Base-by-base conservation (phyloP, 306 rosid genomes). In the Sechiopsis laciniata region DNA sequence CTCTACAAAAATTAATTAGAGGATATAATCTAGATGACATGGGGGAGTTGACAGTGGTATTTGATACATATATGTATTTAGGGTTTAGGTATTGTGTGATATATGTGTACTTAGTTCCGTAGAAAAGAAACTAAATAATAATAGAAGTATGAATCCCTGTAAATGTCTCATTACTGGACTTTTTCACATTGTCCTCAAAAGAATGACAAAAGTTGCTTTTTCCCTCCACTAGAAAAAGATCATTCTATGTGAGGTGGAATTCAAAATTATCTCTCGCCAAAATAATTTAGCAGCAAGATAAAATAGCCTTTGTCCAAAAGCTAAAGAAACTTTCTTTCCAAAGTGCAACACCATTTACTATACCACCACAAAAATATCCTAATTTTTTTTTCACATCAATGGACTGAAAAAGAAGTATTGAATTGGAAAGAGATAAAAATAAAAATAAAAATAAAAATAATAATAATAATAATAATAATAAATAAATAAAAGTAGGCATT, bases 341-440 rank as follows among this genome's bases (percentile, higher is more conserved):
- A 68, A 75, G 71, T 42, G 74, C 64, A 56, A 46, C 81, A 69
- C 79, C 71, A 72, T 72, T 61, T 16, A 52, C 45, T 64, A 21
- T 72, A 10, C 74, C 70, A 68, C 37, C 46, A 70, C 68, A 73
- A 53, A 8, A 53, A 76, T 66, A 66, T 20, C 16, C 45, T 40
- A 7, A 35, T 35, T 67, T 66, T 15, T 35, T 5, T 46, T 42
- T 42, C 48, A 8, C 11, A 7, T 42, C 48, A 42, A 42, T 42
- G 12, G 2, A 42, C 48, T 42, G 11, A 42, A 42, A 42, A 9
- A 42, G 46, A 42, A 42, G 48, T 42, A 68, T 11, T 48, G 56
- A 68, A 68, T 22, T 68, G 72, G 57, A 22, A 22, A 42, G 48
- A 42, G 48, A 42, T 42, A 11, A 45, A 67, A 45, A 10, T 19